Evolutionary conservation across 2,329 filamentous ascomycete genomes (phyloP).

Genomic region (Phyllosticta capitalensis): DNA sequence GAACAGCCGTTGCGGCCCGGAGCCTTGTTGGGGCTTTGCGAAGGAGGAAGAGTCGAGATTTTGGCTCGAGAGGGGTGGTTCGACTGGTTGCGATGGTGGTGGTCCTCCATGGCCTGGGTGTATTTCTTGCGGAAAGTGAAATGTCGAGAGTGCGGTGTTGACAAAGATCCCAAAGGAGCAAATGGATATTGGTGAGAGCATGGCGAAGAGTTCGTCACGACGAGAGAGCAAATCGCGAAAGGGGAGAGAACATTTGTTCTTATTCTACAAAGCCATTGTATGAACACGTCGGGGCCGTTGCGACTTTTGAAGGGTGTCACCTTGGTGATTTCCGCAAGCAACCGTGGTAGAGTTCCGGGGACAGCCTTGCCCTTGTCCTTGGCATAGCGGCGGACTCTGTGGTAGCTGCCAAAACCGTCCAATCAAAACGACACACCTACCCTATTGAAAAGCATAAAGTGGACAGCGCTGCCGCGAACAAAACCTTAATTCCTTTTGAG

Average conservation of each 20-base stretch:
- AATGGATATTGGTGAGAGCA: background rate
- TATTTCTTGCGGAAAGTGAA: background rate
- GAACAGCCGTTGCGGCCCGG: background rate
- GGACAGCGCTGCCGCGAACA: background rate
- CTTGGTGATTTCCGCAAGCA: background rate
- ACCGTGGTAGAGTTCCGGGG: background rate
- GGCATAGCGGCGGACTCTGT: background rate
- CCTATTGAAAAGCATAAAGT: background rate
- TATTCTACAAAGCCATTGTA: background rate
- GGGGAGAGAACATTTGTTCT: background rate
- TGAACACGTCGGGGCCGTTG: background rate
- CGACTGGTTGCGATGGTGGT: background rate
- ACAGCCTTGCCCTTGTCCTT: background rate
- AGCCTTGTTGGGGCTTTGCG: background rate
- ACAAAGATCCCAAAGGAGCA: background rate
- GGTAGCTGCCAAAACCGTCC: background rate
- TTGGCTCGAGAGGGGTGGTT: background rate
- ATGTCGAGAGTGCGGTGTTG: background rate
- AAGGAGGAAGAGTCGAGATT: background rate
- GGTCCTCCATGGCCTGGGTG: slow-evolving; percentile 9
- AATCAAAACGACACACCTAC: background rate
- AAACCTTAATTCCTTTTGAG: background rate
- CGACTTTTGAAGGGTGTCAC: background rate
- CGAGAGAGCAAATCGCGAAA: background rate
- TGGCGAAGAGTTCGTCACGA: background rate